phyloP scores from a whole-genome alignment of 176 grass and related monocot genomes.

The Coix lacrymajobi region DNA sequence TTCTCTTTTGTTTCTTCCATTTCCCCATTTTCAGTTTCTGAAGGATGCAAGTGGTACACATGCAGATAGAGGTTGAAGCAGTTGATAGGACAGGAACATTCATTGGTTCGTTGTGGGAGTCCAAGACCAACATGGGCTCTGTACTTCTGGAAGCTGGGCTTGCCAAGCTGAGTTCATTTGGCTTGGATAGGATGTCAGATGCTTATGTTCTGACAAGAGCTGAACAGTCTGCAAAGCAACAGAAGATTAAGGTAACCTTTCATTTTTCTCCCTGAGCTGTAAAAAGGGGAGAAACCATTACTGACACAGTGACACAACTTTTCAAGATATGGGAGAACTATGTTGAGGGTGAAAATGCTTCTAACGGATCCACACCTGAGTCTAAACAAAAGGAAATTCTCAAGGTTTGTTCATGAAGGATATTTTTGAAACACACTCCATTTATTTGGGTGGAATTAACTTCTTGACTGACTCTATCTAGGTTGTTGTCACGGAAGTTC shows the following conservation, averaged over 20 bases:
- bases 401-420: constrained; percentile 54
- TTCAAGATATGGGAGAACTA: constrained; percentile 95
- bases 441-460: constrained; percentile 7
- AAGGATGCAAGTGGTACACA: constrained; percentile 8
- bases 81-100: constrained; percentile 95
- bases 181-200: constrained; percentile 77
- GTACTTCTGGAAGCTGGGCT: constrained; percentile 82
- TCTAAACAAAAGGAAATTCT: constrained; percentile 86
- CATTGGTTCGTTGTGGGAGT: constrained; percentile 87
- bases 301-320: constrained; percentile 21
- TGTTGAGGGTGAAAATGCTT: constrained; percentile 74
- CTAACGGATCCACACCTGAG: constrained; percentile 65
- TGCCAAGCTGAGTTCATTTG: constrained; percentile 83
- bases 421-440: background rate
- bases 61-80: constrained; percentile 95
- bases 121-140: constrained; percentile 72
- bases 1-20: background rate
- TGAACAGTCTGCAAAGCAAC: constrained; percentile 87
- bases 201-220: constrained; percentile 53
- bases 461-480: constrained; percentile 20
- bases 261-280: background rate
- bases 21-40: background rate
- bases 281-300: background rate
- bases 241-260: constrained; percentile 70
- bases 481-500: constrained; percentile 84